These are phyloP conservation scores for Protomyces pachydermus DNA, from an alignment of 1,139 yeast species.

Conservation along the genomic window DNA sequence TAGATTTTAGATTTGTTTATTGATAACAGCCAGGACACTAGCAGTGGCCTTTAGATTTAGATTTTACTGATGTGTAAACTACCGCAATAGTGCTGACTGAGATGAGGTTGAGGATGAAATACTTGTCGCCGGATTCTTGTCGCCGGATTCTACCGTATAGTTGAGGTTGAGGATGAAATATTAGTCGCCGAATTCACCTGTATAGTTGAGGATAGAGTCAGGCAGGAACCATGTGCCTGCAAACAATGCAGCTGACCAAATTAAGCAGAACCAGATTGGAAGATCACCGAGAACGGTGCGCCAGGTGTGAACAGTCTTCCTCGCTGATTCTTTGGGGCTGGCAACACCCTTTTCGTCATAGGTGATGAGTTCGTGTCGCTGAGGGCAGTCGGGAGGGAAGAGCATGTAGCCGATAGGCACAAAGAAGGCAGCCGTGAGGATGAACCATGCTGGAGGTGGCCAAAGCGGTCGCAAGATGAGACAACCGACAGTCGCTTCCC, in stretches of 20 bases:
- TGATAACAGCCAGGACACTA: not conserved
- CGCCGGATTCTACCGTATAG: not conserved
- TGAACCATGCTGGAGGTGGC: not conserved
- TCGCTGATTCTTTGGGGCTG: not conserved
- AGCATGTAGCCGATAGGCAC: not conserved
- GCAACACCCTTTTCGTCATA: not conserved
- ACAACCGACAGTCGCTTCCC: not conserved
- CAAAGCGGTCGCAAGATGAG: not conserved
- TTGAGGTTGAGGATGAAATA: conserved; percentile 14
- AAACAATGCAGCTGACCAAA: not conserved
- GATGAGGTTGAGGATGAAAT: not conserved
- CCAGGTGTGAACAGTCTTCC: not conserved
- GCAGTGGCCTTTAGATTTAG: not conserved
- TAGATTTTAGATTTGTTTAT: conserved; percentile 48
- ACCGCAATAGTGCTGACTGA: not conserved
- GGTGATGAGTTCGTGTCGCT: not conserved
- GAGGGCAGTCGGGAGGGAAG: not conserved
- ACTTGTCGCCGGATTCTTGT: not conserved
- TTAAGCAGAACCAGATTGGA: not conserved
- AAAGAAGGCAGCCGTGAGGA: not conserved
- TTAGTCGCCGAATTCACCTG: not conserved
- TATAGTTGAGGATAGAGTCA: conserved; percentile 21
- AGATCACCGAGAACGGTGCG: not conserved
- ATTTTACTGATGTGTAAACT: not conserved
- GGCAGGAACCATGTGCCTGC: not conserved